Evolutionary conservation across 2,329 filamentous ascomycete genomes (phyloP).

Genomic region (Trichoderma cornu-damae): DNA sequence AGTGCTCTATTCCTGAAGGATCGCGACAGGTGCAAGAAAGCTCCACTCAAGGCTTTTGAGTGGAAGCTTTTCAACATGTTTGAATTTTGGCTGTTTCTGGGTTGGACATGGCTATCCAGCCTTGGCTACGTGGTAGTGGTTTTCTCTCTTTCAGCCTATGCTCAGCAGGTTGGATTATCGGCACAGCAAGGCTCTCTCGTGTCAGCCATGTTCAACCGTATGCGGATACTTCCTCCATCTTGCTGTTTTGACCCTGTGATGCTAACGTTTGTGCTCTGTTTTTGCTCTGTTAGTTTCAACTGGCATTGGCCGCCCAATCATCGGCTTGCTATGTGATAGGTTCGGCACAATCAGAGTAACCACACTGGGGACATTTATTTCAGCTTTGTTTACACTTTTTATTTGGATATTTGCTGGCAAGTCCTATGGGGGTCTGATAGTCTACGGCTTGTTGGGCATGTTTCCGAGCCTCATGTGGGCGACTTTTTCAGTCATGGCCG

Average conservation of each 20-base stretch:
- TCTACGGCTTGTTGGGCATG: not conserved
- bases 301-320: constrained; percentile 3
- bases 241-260: not conserved
- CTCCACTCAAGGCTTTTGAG: constrained; percentile 62
- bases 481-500: not conserved
- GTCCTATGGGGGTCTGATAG: not conserved
- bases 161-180: constrained; percentile 59
- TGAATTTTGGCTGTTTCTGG: constrained; percentile 61
- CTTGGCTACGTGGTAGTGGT: constrained; percentile 69
- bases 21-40: constrained; percentile 64
- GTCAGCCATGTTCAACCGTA: constrained; percentile 63
- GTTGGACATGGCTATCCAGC: constrained; percentile 66
- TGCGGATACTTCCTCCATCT: not conserved
- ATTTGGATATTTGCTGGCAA: constrained; percentile 12
- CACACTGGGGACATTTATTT: not conserved
- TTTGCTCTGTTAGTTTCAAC: not conserved
- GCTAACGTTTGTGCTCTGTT: not conserved
- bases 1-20: constrained; percentile 63
- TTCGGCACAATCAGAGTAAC: not conserved
- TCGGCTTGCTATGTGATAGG: constrained; percentile 3
- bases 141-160: constrained; percentile 71
- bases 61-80: constrained; percentile 53
- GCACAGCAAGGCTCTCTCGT: constrained; percentile 64
- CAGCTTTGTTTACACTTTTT: constrained; percentile 2
- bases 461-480: constrained; percentile 9